Conservation (phyloP, 2,329 filamentous ascomycete species). For the Tolypocladium sp. region DNA sequence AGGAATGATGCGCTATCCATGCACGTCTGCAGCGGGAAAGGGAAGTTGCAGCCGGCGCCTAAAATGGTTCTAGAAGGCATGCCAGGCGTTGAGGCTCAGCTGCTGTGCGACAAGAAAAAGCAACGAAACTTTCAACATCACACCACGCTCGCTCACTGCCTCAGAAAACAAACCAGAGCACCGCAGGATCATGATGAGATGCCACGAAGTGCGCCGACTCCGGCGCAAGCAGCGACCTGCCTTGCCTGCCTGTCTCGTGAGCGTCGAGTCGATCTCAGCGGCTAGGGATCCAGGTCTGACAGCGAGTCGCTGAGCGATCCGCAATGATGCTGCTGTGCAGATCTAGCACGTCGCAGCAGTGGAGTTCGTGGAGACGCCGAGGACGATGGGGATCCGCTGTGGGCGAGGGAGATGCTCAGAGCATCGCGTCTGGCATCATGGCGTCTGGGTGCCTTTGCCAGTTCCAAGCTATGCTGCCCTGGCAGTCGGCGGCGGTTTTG, state of each 20-base stretch:
- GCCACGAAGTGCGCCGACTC: not conserved
- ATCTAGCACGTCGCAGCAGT: not conserved
- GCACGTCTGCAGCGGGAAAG: not conserved
- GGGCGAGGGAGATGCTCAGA: not conserved
- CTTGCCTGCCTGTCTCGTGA: not conserved
- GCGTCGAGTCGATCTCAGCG: not conserved
- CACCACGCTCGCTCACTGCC: not conserved
- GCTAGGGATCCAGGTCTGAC: not conserved
- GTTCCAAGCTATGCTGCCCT: not conserved
- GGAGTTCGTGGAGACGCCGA: not conserved
- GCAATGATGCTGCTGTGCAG: constrained; percentile 8
- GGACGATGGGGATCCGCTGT: not conserved
- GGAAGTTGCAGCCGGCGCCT: not conserved
- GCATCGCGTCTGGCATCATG: not conserved
- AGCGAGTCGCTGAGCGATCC: not conserved
- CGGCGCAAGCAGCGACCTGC: not conserved
- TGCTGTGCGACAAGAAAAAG: not conserved
- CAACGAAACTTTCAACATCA: not conserved
- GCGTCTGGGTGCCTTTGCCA: not conserved
- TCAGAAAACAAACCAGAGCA: not conserved
- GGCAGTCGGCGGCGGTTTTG: not conserved
- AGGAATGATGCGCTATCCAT: not conserved
- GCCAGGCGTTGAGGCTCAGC: not conserved
- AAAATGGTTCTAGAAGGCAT: not conserved
- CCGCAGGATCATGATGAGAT: not conserved